Base-by-base conservation (phyloP, 441 rosid species). In the Eruca vesicaria region DNA sequence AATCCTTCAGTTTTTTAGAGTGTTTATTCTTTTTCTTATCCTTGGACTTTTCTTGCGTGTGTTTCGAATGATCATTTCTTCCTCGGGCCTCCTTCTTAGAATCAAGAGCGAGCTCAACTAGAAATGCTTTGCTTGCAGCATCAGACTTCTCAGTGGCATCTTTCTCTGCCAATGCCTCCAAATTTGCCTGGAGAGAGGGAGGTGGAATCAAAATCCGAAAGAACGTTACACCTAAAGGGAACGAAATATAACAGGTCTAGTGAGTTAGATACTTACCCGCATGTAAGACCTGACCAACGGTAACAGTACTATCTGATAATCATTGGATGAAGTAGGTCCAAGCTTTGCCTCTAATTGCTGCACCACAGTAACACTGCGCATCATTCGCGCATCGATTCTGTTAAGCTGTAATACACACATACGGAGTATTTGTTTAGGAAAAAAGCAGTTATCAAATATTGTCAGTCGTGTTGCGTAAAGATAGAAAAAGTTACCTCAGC, bases 101-200 rank as follows among this genome's bases (percentile, higher is more conserved):
- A 85, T 96, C 98, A 81, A 82, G 94, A 11, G 94, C 99, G 29
- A 91, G 97, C 85, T 96, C 99, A 3, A 89, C 96, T 63, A 96
- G 87, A 79, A 96, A 86, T 45, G 99, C 98, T 82, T 96, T 97
- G 68, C 97, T 84, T 21, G 94, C 99, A 80, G 99, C 99, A 85
- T 96, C 97, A 80, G 99, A 91, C 86, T 89, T 93, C 87, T 93
- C 93, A 14, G 88, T 93, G 63, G 97, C 99, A 87, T 91, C 92
- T 84, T 89, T 93, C 85, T 93, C 97, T 43, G 96, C 98, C 81
- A 91, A 87, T 79, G 87, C 91, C 90, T 93, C 98, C 84, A 96
- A 85, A 82, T 79, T 89, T 69, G 90, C 88, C 99, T 96, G 67
- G 74, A 65, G 76, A 69, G 33, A 66, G 63, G 66, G 32, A 29